Conservation (phyloP, 2,329 filamentous ascomycete species). For the Colletotrichum zoysiae region DNA sequence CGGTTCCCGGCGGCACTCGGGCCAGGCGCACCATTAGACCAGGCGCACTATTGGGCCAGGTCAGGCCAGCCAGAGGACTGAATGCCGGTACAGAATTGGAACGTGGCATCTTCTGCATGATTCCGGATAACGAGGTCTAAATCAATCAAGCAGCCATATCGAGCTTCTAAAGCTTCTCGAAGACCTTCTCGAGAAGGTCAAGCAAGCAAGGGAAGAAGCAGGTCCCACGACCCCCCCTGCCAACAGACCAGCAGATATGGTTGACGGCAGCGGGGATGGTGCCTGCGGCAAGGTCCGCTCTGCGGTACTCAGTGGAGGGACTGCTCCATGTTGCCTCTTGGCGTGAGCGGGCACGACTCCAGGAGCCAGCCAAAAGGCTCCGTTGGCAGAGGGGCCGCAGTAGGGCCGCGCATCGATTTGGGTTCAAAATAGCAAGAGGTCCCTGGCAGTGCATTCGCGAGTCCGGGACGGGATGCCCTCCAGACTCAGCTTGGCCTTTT, state of each 20-base stretch:
- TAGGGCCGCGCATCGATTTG: conserved; percentile 32
- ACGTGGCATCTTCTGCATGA: conserved; percentile 25
- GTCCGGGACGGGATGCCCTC: conserved; percentile 3
- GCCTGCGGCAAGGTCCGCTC: conserved; percentile 38
- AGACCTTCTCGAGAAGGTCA: neutral
- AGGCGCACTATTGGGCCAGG: conserved; percentile 11
- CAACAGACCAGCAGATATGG: neutral
- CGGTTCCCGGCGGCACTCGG: neutral
- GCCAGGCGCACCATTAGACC: neutral
- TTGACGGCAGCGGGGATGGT: conserved; percentile 32
- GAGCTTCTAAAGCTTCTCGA: neutral
- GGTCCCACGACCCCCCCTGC: conserved; percentile 9
- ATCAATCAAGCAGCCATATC: neutral
- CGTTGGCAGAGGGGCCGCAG: conserved; percentile 38
- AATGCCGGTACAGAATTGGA: conserved; percentile 15
- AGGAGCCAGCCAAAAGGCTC: conserved; percentile 31
- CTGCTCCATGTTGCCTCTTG: conserved; percentile 30
- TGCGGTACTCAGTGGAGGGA: conserved; percentile 29
- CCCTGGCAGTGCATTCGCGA: conserved; percentile 7
- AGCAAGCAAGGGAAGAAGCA: neutral
- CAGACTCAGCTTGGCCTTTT: neutral
- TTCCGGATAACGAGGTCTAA: neutral
- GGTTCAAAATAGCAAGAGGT: conserved; percentile 31
- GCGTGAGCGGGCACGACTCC: conserved; percentile 31
- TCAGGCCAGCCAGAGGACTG: neutral